Evolutionary conservation across 139 green algal species (phyloP), one percentile per base, ranked within the genome.

Genomic region (Astrephomene gubernaculifera): DNA sequence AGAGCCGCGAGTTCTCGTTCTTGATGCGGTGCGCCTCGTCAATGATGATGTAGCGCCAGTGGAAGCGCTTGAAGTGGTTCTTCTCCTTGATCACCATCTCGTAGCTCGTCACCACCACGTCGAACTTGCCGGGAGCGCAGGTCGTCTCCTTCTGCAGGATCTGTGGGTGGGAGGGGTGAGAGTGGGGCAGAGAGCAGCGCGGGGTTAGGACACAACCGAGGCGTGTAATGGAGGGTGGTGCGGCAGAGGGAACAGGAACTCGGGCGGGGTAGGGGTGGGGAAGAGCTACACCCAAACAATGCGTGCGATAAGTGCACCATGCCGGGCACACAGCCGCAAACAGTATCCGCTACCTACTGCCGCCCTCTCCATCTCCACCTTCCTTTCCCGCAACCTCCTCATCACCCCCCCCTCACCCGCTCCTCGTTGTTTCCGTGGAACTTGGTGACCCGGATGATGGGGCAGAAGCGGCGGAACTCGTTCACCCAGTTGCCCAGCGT

Each of bases 1-100:
- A 97, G 4, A 99, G 94, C 19, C 96, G 91, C 36, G 91, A 97
- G 90, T 99, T 99, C 82, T 99, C 97, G 87, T 99, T 99, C 93
- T 99, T 99, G 91, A 99, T 99, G 82, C 98, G 93, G 86, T 99
- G 98, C 57, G 98, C 98, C 88, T 99, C 98, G 83, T 99, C 97
- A 71, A 99, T 99, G 93, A 99, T 98, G 90, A 99, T 96, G 92
- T 99, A 99, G 68, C 96, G 91, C 96, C 96, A 99, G 92, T 97
- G 93, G 91, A 98, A 98, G 74, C 94, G 94, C 83, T 95, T 96
- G 90, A 99, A 97, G 86, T 96, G 89, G 83, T 94, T 96, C 91
- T 98, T 99, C 92, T 99, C 97, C 91, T 98, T 99, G 95, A 99
- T 99, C 39, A 99, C 95, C 97, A 99, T 99, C 94, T 99, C 97